These are phyloP conservation scores for Phytophthora palmivora DNA, from an alignment of 352 stramenopile genomes.

Conservation along the genomic window DNA sequence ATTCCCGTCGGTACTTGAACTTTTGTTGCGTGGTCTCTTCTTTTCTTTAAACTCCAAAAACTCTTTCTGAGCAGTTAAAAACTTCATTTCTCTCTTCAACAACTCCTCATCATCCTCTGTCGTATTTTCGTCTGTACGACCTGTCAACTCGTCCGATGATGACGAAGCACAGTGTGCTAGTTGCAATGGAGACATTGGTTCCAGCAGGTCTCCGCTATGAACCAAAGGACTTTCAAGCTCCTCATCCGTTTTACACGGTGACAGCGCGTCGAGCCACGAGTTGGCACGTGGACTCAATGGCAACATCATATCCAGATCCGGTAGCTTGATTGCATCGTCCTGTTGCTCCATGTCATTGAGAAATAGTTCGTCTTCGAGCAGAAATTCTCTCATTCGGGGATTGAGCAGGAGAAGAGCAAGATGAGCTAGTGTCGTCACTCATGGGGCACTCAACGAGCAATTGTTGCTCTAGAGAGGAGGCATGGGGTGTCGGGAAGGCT, in stretches of 20 bases:
- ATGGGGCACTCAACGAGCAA: slow-evolving; percentile 16
- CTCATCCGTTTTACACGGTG: slow-evolving; percentile 34
- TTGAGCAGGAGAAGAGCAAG: not conserved
- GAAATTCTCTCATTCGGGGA: slow-evolving; percentile 34
- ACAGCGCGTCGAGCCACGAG: slow-evolving; percentile 37
- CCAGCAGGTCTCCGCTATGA: slow-evolving; percentile 5
- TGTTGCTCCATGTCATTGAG: slow-evolving; percentile 15
- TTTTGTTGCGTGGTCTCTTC: slow-evolving; percentile 33
- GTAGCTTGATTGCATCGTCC: slow-evolving; percentile 38
- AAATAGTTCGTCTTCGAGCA: slow-evolving; percentile 52
- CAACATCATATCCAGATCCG: slow-evolving; percentile 53
- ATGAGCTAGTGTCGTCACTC: slow-evolving; percentile 14
- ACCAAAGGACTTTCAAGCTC: slow-evolving; percentile 34
- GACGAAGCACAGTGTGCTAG: slow-evolving; percentile 26
- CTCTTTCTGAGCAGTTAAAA: slow-evolving; percentile 67
- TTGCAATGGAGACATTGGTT: slow-evolving; percentile 29
- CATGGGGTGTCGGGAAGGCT: not conserved
- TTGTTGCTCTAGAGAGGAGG: slow-evolving; percentile 7
- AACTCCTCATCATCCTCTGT: slow-evolving; percentile 57
- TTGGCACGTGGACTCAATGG: slow-evolving; percentile 43
- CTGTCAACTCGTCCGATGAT: slow-evolving; percentile 19
- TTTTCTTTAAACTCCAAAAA: slow-evolving; percentile 62
- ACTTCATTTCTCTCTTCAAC: slow-evolving; percentile 64
- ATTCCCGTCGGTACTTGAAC: slow-evolving; percentile 50
- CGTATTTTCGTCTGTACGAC: too few species aligned